Evolutionary conservation across 1,284 basidiomycete genomes (phyloP).

Genomic region (Sanghuangporus weigelae): DNA sequence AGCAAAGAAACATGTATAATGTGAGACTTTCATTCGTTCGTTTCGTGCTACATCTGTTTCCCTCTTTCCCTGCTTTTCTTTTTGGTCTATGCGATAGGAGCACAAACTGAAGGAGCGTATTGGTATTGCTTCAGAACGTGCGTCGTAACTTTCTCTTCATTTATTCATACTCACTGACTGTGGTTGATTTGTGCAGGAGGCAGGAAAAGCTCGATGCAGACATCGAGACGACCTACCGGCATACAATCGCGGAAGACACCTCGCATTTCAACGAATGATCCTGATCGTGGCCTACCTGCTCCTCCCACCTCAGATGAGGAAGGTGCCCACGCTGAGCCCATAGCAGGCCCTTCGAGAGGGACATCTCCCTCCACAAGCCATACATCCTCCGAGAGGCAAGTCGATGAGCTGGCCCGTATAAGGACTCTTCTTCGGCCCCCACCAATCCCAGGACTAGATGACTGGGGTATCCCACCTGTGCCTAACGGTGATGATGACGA

Average conservation of each 20-base stretch:
- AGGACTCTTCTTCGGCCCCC: constrained; percentile 56
- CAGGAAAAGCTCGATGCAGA: background rate
- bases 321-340: background rate
- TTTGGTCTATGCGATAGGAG: constrained; percentile 61
- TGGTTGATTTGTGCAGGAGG: background rate
- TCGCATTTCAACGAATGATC: background rate
- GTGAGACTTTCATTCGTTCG: constrained; percentile 54
- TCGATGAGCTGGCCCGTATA: constrained; percentile 47
- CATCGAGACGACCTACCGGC: background rate
- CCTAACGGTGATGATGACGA: constrained; percentile 34
- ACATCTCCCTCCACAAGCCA: constrained; percentile 1
- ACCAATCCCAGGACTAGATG: constrained; percentile 51
- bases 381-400: constrained; percentile 8
- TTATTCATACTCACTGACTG: background rate
- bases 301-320: background rate
- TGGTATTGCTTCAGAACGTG: constrained; percentile 46
- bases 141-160: constrained; percentile 20
- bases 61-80: constrained; percentile 54
- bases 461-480: constrained; percentile 78
- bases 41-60: constrained; percentile 44
- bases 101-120: constrained; percentile 39
- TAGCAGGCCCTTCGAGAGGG: background rate
- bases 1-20: constrained; percentile 32
- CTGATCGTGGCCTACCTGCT: background rate
- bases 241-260: background rate